Base-by-base conservation (phyloP, 2,329 filamentous ascomycete genomes). In the Tricladium varicosporioides region DNA sequence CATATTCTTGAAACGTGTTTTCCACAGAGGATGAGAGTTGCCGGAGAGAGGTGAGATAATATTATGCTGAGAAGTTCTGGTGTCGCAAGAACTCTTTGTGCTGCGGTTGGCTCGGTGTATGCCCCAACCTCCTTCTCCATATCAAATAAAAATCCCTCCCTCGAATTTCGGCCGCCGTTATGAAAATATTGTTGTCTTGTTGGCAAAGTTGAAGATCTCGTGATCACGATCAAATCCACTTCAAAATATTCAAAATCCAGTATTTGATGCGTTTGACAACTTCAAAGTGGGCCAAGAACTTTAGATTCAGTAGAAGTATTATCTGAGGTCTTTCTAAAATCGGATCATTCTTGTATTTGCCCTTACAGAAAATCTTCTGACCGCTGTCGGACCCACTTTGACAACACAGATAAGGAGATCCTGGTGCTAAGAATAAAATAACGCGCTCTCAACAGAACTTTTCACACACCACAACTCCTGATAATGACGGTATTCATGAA, bases 41-140 rank as follows among this genome's bases (percentile, higher is more conserved):
- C 22, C 4, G 44, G 51, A 2, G 43, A 33, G 10, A 54, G 18
- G 22, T 43, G 42, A 9, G 5, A 13, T 4, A 54, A 32, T 14
- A 48, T 54, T 19, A 36, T 15, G 27, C 47, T 22, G 15, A 53
- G 31, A 11, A 53, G 51, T 14, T 54, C 44, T n/a, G 44, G 51
- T 18, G 44, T 54, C 5, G 14, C 13, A 15, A 54, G 43, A n/a
- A 54, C 51, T 8, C 11, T 16, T 22, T 54, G 51, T n/a, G 51
- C 51, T 10, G 51, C 51, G 22, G 44, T 22, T 15, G 36, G n/a
- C 36, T 40, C 36, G 11, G 9, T 11, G 11, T 13, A 13, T 40
- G 5, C n/a, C 36, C n/a, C 9, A 11, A 16, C 15, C 5, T 15
- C n/a, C 32, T 22, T 15, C 36, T 51, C 16, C 48, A 22, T 32